Base-by-base conservation (phyloP, 805 yeast species). In the Kodamaea jinghongensis region DNA sequence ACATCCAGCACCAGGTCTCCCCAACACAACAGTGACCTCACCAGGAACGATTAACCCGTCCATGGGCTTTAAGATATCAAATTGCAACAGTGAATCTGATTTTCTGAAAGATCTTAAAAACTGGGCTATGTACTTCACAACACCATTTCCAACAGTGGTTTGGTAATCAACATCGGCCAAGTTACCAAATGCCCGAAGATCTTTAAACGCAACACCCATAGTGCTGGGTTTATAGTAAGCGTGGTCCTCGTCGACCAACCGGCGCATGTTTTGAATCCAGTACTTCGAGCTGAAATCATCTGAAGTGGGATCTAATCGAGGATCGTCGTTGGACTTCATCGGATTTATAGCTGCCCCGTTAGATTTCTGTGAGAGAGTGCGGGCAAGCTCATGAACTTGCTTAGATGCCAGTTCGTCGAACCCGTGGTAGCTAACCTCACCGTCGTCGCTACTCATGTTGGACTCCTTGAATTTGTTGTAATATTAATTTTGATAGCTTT, bases 1-100 rank as follows among this genome's bases (percentile, higher is more conserved):
- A 57, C 88, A 82, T 47, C 89, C 88, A n/a, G 87, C 78, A 52
- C 91, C 91, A 1, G 91, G 91, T 60, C 90, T 75, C 42, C 93
- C 91, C 33, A 84, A 65, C 8, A 84, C 88, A 36, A 83, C 83
- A 6, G 83, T 73, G 34, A 83, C 63, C 45, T 80, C 81, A 35
- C 88, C 87, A 3, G 86, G 80, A 37, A 63, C 64, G 40, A 80
- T 65, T 3, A 74, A 38, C 12, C 81, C 88, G 51, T 81, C 85
- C 84, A 80, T 79, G 22, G 83, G 72, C 54, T 79, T 80, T 57
- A 76, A 65, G 46, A 76, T 81, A 45, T 75, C 76, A 46, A 76
- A 78, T 41, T 50, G 48, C 28, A 44, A 46, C 22, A 43, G 46
- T 2, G 36, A 20, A 17, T 38, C 35, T 11, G 39, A 37, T 28